Percentiles rank a stretch among this genome's conserved stretches.
These are phyloP conservation scores for Nitzschia palea DNA, from an alignment of 108 stramenopile genomes.

Conservation along the genomic window DNA sequence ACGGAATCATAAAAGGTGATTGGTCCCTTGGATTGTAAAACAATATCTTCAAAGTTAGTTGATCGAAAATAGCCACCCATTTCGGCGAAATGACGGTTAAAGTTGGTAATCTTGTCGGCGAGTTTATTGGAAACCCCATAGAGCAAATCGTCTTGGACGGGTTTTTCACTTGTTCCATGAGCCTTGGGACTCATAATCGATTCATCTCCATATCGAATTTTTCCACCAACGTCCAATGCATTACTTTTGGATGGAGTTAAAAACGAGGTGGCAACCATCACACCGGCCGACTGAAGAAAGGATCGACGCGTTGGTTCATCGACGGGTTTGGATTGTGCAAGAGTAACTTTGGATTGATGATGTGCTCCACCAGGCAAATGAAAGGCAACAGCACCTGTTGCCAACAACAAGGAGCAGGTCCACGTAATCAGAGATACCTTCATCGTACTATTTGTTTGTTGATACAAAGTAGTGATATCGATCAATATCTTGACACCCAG, in stretches of 20 bases:
- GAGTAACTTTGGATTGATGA: no score
- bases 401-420: neutral
- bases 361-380: no score
- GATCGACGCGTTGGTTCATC: neutral
- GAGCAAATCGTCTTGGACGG: constrained; percentile 67
- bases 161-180: constrained; percentile 64
- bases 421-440: neutral
- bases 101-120: constrained; percentile 76
- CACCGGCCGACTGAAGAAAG: constrained; percentile 13
- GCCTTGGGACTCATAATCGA: constrained; percentile 61
- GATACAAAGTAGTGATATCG: neutral
- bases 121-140: constrained; percentile 65
- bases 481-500: no score
- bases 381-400: no score
- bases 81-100: constrained; percentile 86
- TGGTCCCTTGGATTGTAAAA: constrained; percentile 36
- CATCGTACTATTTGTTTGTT: no score
- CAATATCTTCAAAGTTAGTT: constrained; percentile 57
- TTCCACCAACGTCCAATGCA: constrained; percentile 38
- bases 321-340: no score
- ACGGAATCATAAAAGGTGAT: constrained; percentile 89
- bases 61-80: constrained; percentile 72
- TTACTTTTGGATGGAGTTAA: neutral
- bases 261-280: neutral
- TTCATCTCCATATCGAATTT: constrained; percentile 45